Evolutionary conservation across 192 early-diverging fungal genomes (phyloP), one percentile per base, ranked within the genome.

Genomic region (Linderina pennispora): DNA sequence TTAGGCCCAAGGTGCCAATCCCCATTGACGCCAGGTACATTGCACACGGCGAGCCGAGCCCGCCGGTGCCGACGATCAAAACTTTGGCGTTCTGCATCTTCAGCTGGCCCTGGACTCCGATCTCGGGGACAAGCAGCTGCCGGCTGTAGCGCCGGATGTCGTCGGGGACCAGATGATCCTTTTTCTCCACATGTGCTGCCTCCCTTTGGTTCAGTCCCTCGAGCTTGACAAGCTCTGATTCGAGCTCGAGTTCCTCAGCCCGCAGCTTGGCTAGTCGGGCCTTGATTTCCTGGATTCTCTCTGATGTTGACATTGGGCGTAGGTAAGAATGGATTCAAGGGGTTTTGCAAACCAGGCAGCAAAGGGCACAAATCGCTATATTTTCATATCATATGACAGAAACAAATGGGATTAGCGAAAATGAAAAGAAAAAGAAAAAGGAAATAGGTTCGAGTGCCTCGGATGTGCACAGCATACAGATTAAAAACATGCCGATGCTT

Each of bases 21-120:
- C 96, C 96, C 43, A 85, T 85, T 3, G 86, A 83, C 4, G 89
- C 91, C 13, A 98, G 76, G 53, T 98, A 98, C 21, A 97, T 69
- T 2, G 83, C 74, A 23, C 80, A 86, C 4, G 96, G 89, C 4
- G 91, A 78, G 1, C 96, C 96, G 9, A 98, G 78, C 1, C 96
- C 96, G 45, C 96, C 96, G n/a, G 91, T 85, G 5, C 94, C 94
- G 2, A 95, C 90, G 3, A 98, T 73, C 6, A 97, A 69, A 36
- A 93, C 85, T 0, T 80, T 71, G 15, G 83, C 69, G 45, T 89
- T 84, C 11, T 77, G 73, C 33, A 98, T 62, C 26, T 72, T 77
- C 34, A 86, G 53, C 64, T 95, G 92, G 18, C 83, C 95, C 80
- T 60, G 40, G 35, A 34, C 38, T 13, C 63, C 90, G 47, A 92